Evolutionary conservation across 805 yeast species (phyloP), one percentile per base, ranked within the genome.

Genomic region (Pichia eremophila): DNA sequence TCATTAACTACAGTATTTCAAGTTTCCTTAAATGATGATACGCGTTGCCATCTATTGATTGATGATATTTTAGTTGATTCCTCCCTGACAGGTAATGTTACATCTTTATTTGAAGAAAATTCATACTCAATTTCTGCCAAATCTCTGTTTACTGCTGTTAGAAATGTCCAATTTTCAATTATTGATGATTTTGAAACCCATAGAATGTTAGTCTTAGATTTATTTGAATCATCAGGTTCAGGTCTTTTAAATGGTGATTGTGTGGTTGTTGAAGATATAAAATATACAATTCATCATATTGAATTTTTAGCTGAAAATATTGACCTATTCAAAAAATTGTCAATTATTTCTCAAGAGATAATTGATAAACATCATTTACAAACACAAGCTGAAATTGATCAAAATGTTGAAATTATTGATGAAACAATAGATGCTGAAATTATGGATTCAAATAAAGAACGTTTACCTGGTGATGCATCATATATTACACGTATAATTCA

Each of bases 41-140:
- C 60, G 8, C 25, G 45, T 2, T 32, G 46, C 5, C 43, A 49
- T 18, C 34, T 59, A 19, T 31, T 50, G 15, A 17, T 59, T 11
- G 63, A 60, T 43, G 67, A 63, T 48, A 45, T 57, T 2, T 43
- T 58, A 3, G 17, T 60, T 11, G 66, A 62, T 51, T 57, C 62
- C 3, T 54, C 64, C 5, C 46, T 54, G 7, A 49, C 59, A 8
- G 59, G 56, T 46, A 59, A 57, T 36, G 34, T 54, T 19, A 49
- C 54, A 3, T 57, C 64, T 2, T 46, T 62, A n/a, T 60, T 59
- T 46, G 55, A 48, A 8, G 12, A 42, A 19, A 29, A 46, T 9
- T 40, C 39, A 2, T 32, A 48, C n/a, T 45, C 43, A 14, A 38
- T 41, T 5, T 47, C 51, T 4, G 53, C 51, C 31, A 58, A 61